These are phyloP conservation scores for Orbilia brochopaga DNA, from an alignment of 2,329 filamentous ascomycete species.

Conservation along the genomic window DNA sequence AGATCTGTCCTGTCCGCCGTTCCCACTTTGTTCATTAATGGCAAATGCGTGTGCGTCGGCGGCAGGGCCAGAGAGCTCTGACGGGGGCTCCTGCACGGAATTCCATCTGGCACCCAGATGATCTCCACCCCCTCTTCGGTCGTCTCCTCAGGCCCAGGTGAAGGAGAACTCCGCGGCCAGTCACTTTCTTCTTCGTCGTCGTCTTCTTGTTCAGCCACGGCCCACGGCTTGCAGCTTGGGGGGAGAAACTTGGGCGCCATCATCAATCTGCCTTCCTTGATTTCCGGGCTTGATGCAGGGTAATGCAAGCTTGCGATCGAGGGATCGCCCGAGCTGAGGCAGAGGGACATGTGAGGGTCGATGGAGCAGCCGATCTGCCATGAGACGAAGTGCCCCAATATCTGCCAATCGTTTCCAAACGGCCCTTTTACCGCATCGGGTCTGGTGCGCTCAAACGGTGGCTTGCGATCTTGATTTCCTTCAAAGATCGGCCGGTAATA, in stretches of 20 bases:
- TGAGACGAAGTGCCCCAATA: slow-evolving; percentile 25
- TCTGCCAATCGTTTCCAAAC: slow-evolving; percentile 44
- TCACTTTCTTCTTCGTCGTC: background rate
- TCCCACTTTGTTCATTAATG: slow-evolving; percentile 1
- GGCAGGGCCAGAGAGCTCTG: slow-evolving; percentile 2
- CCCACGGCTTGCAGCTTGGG: background rate
- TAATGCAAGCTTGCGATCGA: background rate
- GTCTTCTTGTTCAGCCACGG: background rate
- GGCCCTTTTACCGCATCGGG: slow-evolving; percentile 50
- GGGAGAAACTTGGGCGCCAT: background rate
- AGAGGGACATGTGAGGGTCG: background rate
- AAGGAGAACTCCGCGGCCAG: background rate
- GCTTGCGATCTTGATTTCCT: slow-evolving; percentile 52
- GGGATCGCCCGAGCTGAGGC: background rate
- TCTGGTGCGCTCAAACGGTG: slow-evolving; percentile 40
- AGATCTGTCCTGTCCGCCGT: slow-evolving; percentile 10
- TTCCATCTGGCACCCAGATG: background rate
- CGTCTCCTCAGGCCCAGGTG: background rate
- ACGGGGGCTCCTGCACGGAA: slow-evolving; percentile 7
- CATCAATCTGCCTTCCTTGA: background rate
- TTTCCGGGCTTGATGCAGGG: background rate
- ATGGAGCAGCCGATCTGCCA: slow-evolving; percentile 4
- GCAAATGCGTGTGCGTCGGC: background rate
- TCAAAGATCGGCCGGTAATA: slow-evolving; percentile 51
- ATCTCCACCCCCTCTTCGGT: background rate